Conservation (phyloP, 768 basidiomycete genomes). For the Guyanaporus albipodus region DNA sequence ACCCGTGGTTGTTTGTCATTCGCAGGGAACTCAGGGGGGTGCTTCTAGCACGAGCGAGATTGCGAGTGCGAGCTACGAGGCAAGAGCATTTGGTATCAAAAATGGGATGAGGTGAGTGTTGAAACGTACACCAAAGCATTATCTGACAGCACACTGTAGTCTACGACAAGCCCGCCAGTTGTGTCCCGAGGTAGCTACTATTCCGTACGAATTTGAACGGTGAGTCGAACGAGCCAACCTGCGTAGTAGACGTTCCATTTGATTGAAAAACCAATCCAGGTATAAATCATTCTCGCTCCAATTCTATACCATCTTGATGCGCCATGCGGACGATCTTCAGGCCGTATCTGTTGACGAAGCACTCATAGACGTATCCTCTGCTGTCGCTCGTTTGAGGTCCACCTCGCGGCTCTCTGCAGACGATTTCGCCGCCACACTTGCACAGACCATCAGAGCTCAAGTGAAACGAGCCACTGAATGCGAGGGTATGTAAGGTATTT, state of each 20-base stretch:
- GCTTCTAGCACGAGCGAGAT: constrained; percentile 87
- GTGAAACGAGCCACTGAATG: constrained; percentile 79
- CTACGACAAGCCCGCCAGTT: constrained; percentile 75
- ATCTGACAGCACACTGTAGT: constrained; percentile 35
- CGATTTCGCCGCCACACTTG: constrained; percentile 74
- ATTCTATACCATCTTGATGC: constrained; percentile 92
- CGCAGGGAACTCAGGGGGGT: constrained; percentile 72
- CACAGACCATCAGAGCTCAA: constrained; percentile 74
- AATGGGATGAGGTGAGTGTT: constrained; percentile 87
- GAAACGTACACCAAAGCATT: background rate
- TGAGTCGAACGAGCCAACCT: constrained; percentile 27
- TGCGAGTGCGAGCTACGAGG: constrained; percentile 93
- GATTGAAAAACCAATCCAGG: constrained; percentile 38
- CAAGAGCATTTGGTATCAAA: constrained; percentile 79
- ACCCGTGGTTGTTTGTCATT: constrained; percentile 94
- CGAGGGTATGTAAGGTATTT: constrained; percentile 50
- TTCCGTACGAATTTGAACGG: constrained; percentile 94
- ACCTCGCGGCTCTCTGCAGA: constrained; percentile 21
- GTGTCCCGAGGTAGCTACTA: constrained; percentile 68
- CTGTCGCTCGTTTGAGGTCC: constrained; percentile 39
- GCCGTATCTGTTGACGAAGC: constrained; percentile 98
- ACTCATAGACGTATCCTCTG: constrained; percentile 78
- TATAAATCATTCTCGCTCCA: constrained; percentile 81
- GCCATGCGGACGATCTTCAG: constrained; percentile 85
- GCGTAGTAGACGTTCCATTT: background rate